Base-by-base conservation (phyloP, 331 rosid genomes). In the Phaseolus coccineus region DNA sequence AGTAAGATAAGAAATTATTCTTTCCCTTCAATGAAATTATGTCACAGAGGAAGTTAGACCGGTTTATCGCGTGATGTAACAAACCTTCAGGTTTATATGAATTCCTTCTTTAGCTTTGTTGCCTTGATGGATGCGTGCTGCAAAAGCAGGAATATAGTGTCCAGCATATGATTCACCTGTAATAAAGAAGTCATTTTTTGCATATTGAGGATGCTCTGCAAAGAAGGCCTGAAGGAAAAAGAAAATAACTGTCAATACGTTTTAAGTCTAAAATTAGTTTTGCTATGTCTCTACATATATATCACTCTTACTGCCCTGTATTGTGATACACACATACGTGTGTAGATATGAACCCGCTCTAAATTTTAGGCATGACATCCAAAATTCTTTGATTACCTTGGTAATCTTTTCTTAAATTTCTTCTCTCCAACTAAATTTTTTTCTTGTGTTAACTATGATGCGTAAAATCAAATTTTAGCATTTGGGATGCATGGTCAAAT, bases 111-210 rank as follows among this genome's bases (percentile, higher is more conserved):
- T 94, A 71, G 89, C 96, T 84, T 92, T 84, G 92, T 94, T 94
- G 77, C 96, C 98, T 19, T 6, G 84, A 69, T 76, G 97, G 68
- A 94, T 84, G 61, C 97, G 89, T 66, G 97, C 79, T 46, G 96
- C 98, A 70, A 94, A 88, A 68, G 98, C 98, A 56, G 96, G 97
- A 87, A 94, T 94, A 69, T 94, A 94, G 77, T 94, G 98, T 73
- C 98, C 98, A 51, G 97, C 97, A 84, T 94, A 94, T 71, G 98
- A 94, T 74, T 94, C 97, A 44, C 97, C 98, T 30, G 97, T 94
- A 72, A 94, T 94, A 80, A 83, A 92, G 31, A 92, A 92, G 58
- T 89, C 93, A 80, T 90, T 92, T 77, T 87, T 78, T 51, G 91
- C 92, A 84, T 84, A 87, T 59, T 92, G 71, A 31, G 97, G 97